Conservation (phyloP, 306 rosid species). For the Quercus robur region DNA sequence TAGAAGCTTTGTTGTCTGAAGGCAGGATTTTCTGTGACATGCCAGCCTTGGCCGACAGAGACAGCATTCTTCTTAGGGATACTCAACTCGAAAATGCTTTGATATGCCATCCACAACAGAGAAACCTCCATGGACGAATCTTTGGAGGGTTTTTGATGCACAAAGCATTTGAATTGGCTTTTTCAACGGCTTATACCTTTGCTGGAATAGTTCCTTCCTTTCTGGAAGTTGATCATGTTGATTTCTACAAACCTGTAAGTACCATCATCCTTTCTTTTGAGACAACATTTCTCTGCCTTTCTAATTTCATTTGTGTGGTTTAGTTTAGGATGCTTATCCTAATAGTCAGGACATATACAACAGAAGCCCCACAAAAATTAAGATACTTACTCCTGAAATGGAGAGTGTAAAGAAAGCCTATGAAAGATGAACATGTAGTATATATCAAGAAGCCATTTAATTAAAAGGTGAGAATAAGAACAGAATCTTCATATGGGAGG, state of each 20-base stretch:
- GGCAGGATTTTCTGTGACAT: constrained; percentile 80
- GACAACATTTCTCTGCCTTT: not conserved
- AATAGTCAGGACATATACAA: not conserved
- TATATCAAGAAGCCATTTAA: not conserved
- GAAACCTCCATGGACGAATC: constrained; percentile 94
- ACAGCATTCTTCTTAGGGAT: constrained; percentile 87
- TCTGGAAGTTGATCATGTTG: constrained; percentile 95
- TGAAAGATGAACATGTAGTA: not conserved
- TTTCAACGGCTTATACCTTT: constrained; percentile 88
- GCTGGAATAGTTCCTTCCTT: constrained; percentile 90
- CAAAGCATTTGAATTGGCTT: constrained; percentile 90
- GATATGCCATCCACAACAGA: constrained; percentile 94
- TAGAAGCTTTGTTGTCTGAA: constrained; percentile 55
- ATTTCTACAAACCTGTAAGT: constrained; percentile 90
- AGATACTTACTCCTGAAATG: not conserved
- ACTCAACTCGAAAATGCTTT: constrained; percentile 78
- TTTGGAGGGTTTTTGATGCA: constrained; percentile 98
- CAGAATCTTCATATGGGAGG: no score
- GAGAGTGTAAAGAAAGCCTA: not conserved
- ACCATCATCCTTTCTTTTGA: not conserved
- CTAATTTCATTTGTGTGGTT: not conserved
- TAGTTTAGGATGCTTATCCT: not conserved
- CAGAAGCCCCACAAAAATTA: not conserved
- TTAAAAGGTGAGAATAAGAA: no score
- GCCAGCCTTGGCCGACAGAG: constrained; percentile 93